These are phyloP conservation scores for Trifolium dubium DNA, from an alignment of 306 rosid genomes.

Conservation along the genomic window DNA sequence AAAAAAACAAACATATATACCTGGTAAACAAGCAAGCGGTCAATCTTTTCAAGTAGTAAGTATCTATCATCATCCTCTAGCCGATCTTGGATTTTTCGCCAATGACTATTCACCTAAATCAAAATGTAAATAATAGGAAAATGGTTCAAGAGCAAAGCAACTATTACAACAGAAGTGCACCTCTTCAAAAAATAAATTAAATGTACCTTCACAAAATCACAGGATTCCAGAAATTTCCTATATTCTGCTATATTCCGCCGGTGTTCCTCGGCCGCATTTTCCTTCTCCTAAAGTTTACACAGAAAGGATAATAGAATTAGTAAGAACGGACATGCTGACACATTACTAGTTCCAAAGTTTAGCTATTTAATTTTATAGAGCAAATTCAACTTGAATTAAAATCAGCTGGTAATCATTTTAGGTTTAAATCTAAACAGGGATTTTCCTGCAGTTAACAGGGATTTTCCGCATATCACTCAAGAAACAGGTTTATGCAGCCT, in stretches of 20 bases:
- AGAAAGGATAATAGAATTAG: constrained; percentile 19
- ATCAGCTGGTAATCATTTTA: constrained; percentile 17
- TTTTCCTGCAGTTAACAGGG: too few relatives aligned
- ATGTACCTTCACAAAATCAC: constrained; percentile 85
- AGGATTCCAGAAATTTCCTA: constrained; percentile 80
- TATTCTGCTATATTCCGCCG: constrained; percentile 70
- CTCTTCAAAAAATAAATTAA: constrained; percentile 18
- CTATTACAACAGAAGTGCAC: constrained; percentile 25
- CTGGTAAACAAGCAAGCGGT: constrained; percentile 92
- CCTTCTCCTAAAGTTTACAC: constrained; percentile 74
- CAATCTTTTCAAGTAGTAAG: constrained; percentile 87
- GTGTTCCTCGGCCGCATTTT: constrained; percentile 87
- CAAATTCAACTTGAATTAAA: constrained; percentile 3
- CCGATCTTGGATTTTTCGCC: constrained; percentile 98
- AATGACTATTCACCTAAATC: constrained; percentile 77
- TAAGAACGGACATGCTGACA: constrained; percentile 25
- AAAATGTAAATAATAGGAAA: constrained; percentile 22
- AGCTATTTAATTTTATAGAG: constrained; percentile 1
- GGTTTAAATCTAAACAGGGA: constrained; percentile 11
- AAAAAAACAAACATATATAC: constrained; percentile 48
- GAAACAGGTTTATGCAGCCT: too few relatives aligned
- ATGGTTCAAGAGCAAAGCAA: constrained; percentile 34
- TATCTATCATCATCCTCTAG: constrained; percentile 97
- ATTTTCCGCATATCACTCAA: too few relatives aligned
- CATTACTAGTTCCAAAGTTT: constrained; percentile 1